phyloP scores from a whole-genome alignment of 805 yeast species.

The Wickerhamomyces chambardii region DNA sequence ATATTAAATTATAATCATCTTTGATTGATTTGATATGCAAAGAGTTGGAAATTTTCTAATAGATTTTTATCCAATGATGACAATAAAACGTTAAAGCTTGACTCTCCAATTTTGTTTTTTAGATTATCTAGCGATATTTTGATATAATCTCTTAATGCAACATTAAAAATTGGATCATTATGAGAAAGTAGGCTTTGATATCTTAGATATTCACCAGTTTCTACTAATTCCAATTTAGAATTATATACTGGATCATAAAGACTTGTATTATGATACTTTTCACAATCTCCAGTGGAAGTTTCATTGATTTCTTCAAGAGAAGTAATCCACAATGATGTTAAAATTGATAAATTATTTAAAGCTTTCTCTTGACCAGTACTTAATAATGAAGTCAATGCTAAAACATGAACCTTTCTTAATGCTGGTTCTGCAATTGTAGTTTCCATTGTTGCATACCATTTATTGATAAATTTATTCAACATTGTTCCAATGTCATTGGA shows the following conservation, averaged over 20 bases:
- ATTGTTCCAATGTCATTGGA: conserved; percentile 15
- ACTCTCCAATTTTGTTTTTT: conserved; percentile 7
- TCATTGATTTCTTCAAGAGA: conserved; percentile 76
- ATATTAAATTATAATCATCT: too few species aligned
- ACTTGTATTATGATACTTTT: conserved; percentile 37
- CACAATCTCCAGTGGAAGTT: conserved; percentile 42
- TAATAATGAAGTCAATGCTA: conserved; percentile 50
- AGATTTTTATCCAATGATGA: conserved; percentile 6
- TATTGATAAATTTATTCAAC: conserved; percentile 19
- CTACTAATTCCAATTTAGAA: conserved; percentile 15
- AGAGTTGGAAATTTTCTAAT: conserved; percentile 16
- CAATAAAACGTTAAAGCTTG: conserved; percentile 4
- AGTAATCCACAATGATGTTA: conserved; percentile 35
- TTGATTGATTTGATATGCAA: conserved; percentile 13
- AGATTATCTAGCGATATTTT: conserved; percentile 15
- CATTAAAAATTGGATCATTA: conserved; percentile 45
- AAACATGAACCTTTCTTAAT: conserved; percentile 55
- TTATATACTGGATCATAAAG: conserved; percentile 17
- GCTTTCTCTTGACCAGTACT: conserved; percentile 24
- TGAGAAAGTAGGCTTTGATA: conserved; percentile 25
- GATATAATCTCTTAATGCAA: conserved; percentile 38
- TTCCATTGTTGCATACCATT: conserved; percentile 36
- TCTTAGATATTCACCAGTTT: conserved; percentile 34
- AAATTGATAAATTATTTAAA: conserved; percentile 19
- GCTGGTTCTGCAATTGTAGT: conserved; percentile 64